A percentile compares a stretch with the other conserved stretches of the same genome.
Evolutionary conservation across 441 rosid species (phyloP).

Genomic region (Croton laevigatus): DNA sequence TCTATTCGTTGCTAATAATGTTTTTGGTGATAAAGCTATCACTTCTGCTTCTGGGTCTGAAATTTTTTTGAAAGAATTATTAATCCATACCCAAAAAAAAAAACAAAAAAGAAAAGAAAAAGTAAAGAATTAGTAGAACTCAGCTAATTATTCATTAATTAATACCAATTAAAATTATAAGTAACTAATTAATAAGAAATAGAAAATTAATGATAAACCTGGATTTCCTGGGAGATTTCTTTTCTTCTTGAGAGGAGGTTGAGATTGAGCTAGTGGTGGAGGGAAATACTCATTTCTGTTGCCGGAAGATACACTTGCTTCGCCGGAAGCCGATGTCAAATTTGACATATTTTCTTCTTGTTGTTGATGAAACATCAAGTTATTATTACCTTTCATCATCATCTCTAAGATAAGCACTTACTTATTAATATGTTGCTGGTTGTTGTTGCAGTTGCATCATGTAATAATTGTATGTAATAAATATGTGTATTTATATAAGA

Average conservation of each 20-base stretch:
- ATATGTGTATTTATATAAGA: not conserved
- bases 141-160: not conserved
- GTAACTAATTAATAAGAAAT: not conserved
- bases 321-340: conserved; percentile 79
- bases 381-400: conserved; percentile 44
- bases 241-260: conserved; percentile 57
- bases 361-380: conserved; percentile 46
- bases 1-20: conserved; percentile 78
- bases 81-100: not conserved
- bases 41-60: conserved; percentile 91
- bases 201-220: conserved; percentile 32
- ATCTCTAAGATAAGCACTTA: conserved; percentile 1
- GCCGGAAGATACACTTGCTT: conserved; percentile 82
- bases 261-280: conserved; percentile 40
- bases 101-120: no score
- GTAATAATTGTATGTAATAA: not conserved
- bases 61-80: not conserved
- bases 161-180: not conserved
- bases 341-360: conserved; percentile 80
- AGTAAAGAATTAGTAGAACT: not conserved
- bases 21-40: conserved; percentile 74
- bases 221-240: conserved; percentile 85
- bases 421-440: not conserved
- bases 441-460: conserved; percentile 12
- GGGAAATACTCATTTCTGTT: conserved; percentile 48